Conservation (phyloP, 495 filamentous ascomycete species). For the Penicillium egyptiacum region DNA sequence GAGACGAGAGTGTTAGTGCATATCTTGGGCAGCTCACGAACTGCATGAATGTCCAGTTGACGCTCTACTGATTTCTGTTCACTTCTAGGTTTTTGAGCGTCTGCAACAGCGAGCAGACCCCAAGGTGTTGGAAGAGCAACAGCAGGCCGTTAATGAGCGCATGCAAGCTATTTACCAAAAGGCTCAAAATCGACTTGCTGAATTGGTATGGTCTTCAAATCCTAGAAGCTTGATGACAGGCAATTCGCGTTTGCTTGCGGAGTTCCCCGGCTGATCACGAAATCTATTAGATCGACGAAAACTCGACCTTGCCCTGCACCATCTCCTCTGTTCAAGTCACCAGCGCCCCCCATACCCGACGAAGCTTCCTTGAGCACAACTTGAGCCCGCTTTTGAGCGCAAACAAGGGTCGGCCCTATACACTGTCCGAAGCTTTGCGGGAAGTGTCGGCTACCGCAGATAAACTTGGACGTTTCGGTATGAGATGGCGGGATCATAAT, state of each 20-base stretch:
- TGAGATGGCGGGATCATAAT: conserved; percentile 12
- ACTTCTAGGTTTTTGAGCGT: conserved; percentile 61
- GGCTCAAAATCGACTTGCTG: conserved; percentile 60
- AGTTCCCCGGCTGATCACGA: conserved; percentile 18
- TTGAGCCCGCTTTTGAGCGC: conserved; percentile 73
- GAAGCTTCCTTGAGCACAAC: conserved; percentile 73
- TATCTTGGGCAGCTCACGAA: conserved; percentile 1
- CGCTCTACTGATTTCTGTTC: conserved; percentile 7
- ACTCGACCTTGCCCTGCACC: conserved; percentile 73
- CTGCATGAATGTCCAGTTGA: neutral
- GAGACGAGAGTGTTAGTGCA: conserved; percentile 43
- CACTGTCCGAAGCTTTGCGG: conserved; percentile 70
- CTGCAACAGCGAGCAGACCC: conserved; percentile 63
- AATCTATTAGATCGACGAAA: conserved; percentile 65
- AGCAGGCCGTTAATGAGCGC: conserved; percentile 61
- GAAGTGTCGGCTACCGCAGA: conserved; percentile 65
- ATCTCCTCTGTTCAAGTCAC: conserved; percentile 81
- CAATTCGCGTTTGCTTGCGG: conserved; percentile 4
- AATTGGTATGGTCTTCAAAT: conserved; percentile 41
- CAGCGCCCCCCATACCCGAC: conserved; percentile 73
- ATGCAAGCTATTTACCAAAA: conserved; percentile 65
- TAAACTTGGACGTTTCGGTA: conserved; percentile 82
- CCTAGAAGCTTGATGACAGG: neutral
- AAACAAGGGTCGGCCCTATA: conserved; percentile 65
- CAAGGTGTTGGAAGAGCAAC: conserved; percentile 58